phyloP scores from a whole-genome alignment of 2,329 filamentous ascomycete genomes.

The Aureobasidium sp. region DNA sequence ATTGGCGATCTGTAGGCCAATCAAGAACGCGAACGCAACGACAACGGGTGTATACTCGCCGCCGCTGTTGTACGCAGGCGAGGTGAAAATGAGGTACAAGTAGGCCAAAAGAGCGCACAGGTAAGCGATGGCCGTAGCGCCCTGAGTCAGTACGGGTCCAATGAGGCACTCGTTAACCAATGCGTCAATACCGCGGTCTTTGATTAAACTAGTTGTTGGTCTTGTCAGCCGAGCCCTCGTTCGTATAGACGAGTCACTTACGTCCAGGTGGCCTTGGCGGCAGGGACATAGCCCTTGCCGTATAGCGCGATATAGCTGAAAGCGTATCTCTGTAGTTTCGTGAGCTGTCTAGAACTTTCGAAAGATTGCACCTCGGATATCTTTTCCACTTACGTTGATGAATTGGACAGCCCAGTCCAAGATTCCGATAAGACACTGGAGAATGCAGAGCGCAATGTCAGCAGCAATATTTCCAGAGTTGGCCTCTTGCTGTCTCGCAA shows the following conservation, averaged over 20 bases:
- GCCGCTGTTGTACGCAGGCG: constrained; percentile 66
- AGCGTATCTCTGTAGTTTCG: constrained; percentile 50
- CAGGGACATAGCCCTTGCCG: constrained; percentile 77
- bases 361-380: constrained; percentile 35
- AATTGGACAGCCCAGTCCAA: constrained; percentile 83
- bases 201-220: constrained; percentile 59
- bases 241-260: constrained; percentile 29
- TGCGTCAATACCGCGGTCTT: constrained; percentile 82
- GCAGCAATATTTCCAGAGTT: constrained; percentile 62
- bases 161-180: constrained; percentile 84
- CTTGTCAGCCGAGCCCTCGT: constrained; percentile 7
- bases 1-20: constrained; percentile 83
- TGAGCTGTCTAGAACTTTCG: constrained; percentile 22
- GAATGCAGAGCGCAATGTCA: constrained; percentile 61
- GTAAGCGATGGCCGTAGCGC: constrained; percentile 76
- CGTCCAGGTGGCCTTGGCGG: constrained; percentile 83
- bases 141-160: constrained; percentile 43
- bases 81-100: constrained; percentile 76
- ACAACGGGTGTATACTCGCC: constrained; percentile 68
- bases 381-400: constrained; percentile 51
- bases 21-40: constrained; percentile 79
- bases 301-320: constrained; percentile 92
- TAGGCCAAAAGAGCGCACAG: constrained; percentile 75
- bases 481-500: constrained; percentile 62
- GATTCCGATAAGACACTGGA: constrained; percentile 69